Base-by-base conservation (phyloP, 2,329 filamentous ascomycete genomes). In the Paradendryphiella salina region DNA sequence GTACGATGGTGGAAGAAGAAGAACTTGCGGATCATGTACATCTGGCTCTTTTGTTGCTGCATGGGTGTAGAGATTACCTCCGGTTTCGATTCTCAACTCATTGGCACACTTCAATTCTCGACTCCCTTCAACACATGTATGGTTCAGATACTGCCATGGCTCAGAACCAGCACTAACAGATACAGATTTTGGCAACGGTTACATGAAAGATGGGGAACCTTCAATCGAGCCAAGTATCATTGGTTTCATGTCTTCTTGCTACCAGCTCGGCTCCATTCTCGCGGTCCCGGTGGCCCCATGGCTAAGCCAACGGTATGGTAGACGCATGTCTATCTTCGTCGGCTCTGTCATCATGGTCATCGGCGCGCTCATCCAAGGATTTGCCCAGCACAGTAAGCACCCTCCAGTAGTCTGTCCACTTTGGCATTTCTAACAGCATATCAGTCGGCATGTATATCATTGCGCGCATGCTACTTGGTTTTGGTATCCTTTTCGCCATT, bases 401-500 rank as follows among this genome's bases (percentile, higher is more conserved):
- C 2, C 9, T 45, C 18, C 13, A n/a, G 13, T 20, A 15, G 4
- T 3, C 13, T 13, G 11, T 3, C 21, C n/a, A 28, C 6, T 20
- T 4, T 11, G 6, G n/a, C 8, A 4, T 21, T 38, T 28, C 50
- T 65, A 37, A 65, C 32, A 8, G 9, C 0, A 10, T 0, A 4
- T 10, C n/a, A 72, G 70, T 70, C 23, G 79, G 67, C 31, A 85
- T 85, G 82, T 86, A 84, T 60, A 80, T 85, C 54, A 70, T 84
- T 15, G 76, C 83, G 10, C 80, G 83, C 47, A 76, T 83, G 50
- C 72, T 85, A 20, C 78, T 85, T n/a, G 83, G 83, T 13, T 79
- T 81, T 18, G 83, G 83, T n/a, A 82, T 85, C 39, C 79, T 81
- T 0, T 83, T 82, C 57, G 80, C 78, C 52, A 85, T 85, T 53